Conservation (phyloP, 2,329 filamentous ascomycete species). For the Aspergillus intermedius region DNA sequence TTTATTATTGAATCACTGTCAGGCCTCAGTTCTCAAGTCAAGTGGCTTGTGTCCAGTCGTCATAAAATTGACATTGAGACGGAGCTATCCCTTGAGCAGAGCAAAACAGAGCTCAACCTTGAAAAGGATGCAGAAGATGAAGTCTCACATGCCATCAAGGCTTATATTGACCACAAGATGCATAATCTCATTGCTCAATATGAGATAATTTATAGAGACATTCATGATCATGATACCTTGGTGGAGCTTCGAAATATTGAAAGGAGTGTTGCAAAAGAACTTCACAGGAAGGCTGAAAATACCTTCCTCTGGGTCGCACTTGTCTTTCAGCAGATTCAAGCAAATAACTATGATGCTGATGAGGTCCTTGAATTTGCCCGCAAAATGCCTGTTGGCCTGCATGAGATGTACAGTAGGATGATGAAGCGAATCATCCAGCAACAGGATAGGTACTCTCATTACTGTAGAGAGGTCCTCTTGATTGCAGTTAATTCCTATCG, state of each 20-base stretch:
- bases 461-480: neutral
- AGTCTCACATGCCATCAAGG: no score
- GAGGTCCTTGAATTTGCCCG: neutral
- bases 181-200: neutral
- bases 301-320: constrained; percentile 1
- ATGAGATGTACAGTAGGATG: neutral
- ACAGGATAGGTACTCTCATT: neutral
- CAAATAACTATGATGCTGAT: neutral
- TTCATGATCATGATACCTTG: neutral
- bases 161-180: neutral
- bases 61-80: no score
- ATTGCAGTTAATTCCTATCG: neutral
- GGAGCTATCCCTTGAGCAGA: no score
- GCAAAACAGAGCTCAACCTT: no score
- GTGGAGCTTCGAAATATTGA: neutral
- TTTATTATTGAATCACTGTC: no score
- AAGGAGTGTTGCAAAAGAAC: neutral
- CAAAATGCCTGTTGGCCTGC: neutral
- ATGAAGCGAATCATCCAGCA: neutral
- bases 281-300: neutral
- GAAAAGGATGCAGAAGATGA: no score
- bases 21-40: no score
- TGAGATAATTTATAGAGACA: neutral
- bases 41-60: constrained; percentile 5
- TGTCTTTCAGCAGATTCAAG: neutral